These are phyloP conservation scores for Xylaria polymorpha DNA, from an alignment of 2,329 filamentous ascomycete genomes.

Conservation along the genomic window DNA sequence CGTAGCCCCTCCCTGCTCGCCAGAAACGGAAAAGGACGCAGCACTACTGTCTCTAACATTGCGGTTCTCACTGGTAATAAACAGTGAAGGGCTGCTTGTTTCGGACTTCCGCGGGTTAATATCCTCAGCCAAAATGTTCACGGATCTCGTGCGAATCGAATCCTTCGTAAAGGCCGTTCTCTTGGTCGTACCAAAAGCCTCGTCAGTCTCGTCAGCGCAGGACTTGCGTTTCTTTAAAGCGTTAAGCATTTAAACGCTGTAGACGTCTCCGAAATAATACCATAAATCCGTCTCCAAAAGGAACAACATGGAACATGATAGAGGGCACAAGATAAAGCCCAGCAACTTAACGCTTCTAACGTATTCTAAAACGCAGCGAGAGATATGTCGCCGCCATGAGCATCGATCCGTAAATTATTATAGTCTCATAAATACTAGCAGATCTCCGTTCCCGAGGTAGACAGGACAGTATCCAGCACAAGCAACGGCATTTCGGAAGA, in stretches of 20 bases:
- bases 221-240: background rate
- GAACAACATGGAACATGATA: background rate
- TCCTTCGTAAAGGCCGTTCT: background rate
- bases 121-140: background rate
- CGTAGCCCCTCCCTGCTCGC: background rate
- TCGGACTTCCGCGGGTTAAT: background rate
- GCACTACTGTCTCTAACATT: background rate
- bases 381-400: background rate
- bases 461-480: background rate
- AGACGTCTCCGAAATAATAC: background rate
- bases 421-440: background rate
- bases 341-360: background rate
- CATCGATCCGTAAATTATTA: background rate
- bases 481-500: background rate
- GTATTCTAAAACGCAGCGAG: background rate
- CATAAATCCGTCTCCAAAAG: background rate
- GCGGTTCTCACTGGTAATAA: background rate
- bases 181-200: background rate
- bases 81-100: background rate
- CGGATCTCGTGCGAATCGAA: background rate
- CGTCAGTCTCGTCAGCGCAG: background rate
- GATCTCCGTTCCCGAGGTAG: background rate
- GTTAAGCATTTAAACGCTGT: background rate
- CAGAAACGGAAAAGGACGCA: background rate
- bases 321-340: background rate